Evolutionary conservation across 768 basidiomycete species (phyloP), one percentile per base, ranked within the genome.

Genomic region (Pleurotus pulmonarius): DNA sequence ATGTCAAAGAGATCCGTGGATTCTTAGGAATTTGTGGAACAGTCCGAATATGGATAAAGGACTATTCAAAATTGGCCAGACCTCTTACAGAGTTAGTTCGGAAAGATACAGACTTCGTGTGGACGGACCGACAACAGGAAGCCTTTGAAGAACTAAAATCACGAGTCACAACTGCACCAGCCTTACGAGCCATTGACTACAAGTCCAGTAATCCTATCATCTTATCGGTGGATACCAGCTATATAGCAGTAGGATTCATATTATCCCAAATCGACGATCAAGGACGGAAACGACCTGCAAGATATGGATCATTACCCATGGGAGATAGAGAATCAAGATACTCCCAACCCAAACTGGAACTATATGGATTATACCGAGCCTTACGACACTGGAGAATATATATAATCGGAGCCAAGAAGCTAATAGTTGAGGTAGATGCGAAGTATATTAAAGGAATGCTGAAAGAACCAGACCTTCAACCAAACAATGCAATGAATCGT

Each of bases 281-380:
- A 15, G 65, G 63, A 1, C 8, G 49, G 11, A 29, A 63, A 25
- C 16, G 60, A 22, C 66, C 67, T 0, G 63, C 67, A 0, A 37
- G 61, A 3, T 75, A 65, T 57, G 69, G 70, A 0, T 75, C 69
- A 0, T 46, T 75, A 11, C 59, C 69, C 0, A 51, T 68, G 26
- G 71, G 68, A 57, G 24, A 70, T 1, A 43, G 46, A 1, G 63
- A 72, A 57, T 38, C 60, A 3, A 46, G 61, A 16, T 74, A 70
- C 58, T 71, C 69, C 3, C 72, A 74, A 43, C 61, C 69, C 0
- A 75, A 75, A 44, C 41, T 72, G 1, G 73, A 75, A 58, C 59
- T 74, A 0, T 75, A 70, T 45, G 67, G 74, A 0, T 39, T 72
- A 0, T 74, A 59, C 47, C 59, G 67, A 0, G 62, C 67, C 2